Base-by-base conservation (phyloP, 805 yeast genomes). In the Wickerhamomyces sydowiorum region DNA sequence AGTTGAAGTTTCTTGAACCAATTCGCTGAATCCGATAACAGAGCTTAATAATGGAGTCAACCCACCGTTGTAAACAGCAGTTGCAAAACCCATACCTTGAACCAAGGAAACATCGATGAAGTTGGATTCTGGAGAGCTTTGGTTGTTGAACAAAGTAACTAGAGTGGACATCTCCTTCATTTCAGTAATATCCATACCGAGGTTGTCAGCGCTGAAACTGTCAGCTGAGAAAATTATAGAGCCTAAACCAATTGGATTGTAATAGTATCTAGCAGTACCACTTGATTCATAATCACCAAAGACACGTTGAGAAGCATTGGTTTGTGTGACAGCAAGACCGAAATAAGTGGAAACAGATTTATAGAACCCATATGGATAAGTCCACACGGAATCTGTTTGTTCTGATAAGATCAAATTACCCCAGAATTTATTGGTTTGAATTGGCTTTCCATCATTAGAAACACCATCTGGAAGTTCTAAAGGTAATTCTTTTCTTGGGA, bases 341-440 rank as follows among this genome's bases (percentile, higher is more conserved):
- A 67, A 70, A 53, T 67, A 72, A 40, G 54, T 59, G 29, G 53
- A 42, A 13, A 59, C 61, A 7, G 61, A 62, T 42, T 71, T 69
- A 74, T 78, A 81, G 38, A 80, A 57, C 2, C 76, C 70, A 56
- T 82, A 86, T 18, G 95, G 95, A 51, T 77, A 80, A 9, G 83
- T 70, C 65, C 74, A 84, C 5, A 73, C 74, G 38, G 78, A 72
- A 39, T 69, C 66, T 20, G 68, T 63, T 60, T 80, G 87, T 38
- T 61, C 62, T 19, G 67, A 82, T 19, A 83, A 64, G 49, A 80
- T 62, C 53, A 84, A 55, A 58, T 86, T 86, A 29, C 78, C 75
- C 62, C 75, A 84, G 61, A 86, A 86, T 62, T 84, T 86, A 67
- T 86, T 86, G 20, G 95, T 87, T 54, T 80, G 79, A 45, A 74